Percentiles rank a stretch among this genome's conserved stretches.
These are phyloP conservation scores for Pseudogymnoascus pannorum DNA, from an alignment of 2,329 filamentous ascomycete species.

Conservation along the genomic window DNA sequence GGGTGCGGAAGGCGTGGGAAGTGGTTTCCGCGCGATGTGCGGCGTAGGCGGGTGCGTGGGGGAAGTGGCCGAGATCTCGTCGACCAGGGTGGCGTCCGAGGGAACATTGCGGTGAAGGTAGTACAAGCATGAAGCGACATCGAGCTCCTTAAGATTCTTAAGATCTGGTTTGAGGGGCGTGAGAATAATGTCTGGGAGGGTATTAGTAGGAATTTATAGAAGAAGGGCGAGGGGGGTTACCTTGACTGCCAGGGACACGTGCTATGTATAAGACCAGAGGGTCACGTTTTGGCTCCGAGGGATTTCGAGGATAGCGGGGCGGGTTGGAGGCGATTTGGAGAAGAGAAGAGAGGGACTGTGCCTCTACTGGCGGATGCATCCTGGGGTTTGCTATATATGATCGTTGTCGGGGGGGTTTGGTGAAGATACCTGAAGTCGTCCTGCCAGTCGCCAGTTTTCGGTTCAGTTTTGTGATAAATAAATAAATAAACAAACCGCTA, in stretches of 20 bases:
- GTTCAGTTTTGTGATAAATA: neutral
- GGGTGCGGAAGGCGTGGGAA: conserved; percentile 13
- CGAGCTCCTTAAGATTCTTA: conserved; percentile 82
- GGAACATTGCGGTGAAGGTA: conserved; percentile 74
- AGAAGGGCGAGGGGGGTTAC: conserved; percentile 38
- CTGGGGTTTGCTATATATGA: neutral
- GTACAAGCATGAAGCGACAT: conserved; percentile 82
- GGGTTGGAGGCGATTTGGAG: conserved; percentile 79
- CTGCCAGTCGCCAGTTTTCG: neutral
- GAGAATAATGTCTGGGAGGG: conserved; percentile 74
- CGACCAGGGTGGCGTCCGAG: conserved; percentile 40
- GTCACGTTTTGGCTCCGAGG: conserved; percentile 59
- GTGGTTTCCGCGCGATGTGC: conserved; percentile 26
- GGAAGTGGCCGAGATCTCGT: neutral
- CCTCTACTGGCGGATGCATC: conserved; percentile 48
- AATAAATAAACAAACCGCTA: neutral
- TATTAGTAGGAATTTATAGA: conserved; percentile 13
- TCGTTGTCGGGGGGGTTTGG: neutral
- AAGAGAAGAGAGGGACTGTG: conserved; percentile 72
- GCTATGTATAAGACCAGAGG: conserved; percentile 85
- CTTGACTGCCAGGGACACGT: conserved; percentile 82
- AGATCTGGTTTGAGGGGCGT: conserved; percentile 82
- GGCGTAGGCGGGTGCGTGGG: neutral
- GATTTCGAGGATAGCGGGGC: conserved; percentile 75
- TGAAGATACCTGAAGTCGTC: neutral